These are phyloP conservation scores for Alternaria arbusti DNA, from an alignment of 2,329 filamentous ascomycete species.

Conservation along the genomic window DNA sequence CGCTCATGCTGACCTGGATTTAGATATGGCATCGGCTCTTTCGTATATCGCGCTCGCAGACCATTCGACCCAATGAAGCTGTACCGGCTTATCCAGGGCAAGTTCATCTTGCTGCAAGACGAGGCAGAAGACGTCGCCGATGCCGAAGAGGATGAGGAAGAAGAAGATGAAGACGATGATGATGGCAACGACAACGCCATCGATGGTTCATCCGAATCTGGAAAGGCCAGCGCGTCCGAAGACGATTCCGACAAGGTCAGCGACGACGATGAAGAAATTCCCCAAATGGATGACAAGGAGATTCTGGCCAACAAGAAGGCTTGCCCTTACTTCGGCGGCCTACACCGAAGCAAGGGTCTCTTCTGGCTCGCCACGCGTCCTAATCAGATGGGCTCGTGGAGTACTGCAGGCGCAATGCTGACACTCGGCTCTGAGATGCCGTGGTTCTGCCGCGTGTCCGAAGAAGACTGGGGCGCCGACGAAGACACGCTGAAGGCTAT, in stretches of 20 bases:
- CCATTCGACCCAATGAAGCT: constrained; percentile 52
- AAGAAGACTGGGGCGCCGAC: constrained; percentile 59
- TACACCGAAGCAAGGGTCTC: constrained; percentile 69
- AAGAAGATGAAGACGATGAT: constrained; percentile 10
- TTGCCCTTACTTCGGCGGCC: constrained; percentile 59
- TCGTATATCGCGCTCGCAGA: constrained; percentile 67
- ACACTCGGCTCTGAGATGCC: constrained; percentile 65
- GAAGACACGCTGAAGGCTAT: constrained; percentile 57
- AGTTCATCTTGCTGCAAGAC: constrained; percentile 52
- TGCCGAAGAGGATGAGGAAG: constrained; percentile 23
- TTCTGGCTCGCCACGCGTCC: constrained; percentile 67
- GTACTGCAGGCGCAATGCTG: constrained; percentile 69
- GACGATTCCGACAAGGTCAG: constrained; percentile 25
- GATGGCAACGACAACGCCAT: background rate
- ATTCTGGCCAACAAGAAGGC: constrained; percentile 65
- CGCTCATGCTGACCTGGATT: background rate
- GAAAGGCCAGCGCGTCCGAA: constrained; percentile 19
- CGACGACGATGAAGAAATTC: constrained; percentile 44
- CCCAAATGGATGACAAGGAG: constrained; percentile 38
- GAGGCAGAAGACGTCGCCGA: constrained; percentile 43
- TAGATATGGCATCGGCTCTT: constrained; percentile 72
- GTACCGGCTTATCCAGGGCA: constrained; percentile 51
- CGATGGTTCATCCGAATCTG: constrained; percentile 24
- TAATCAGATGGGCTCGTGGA: constrained; percentile 65
- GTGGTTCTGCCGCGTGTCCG: constrained; percentile 65